Evolutionary conservation across 108 stramenopile genomes (phyloP).

Genomic region (Fistulifera pelliculosa): DNA sequence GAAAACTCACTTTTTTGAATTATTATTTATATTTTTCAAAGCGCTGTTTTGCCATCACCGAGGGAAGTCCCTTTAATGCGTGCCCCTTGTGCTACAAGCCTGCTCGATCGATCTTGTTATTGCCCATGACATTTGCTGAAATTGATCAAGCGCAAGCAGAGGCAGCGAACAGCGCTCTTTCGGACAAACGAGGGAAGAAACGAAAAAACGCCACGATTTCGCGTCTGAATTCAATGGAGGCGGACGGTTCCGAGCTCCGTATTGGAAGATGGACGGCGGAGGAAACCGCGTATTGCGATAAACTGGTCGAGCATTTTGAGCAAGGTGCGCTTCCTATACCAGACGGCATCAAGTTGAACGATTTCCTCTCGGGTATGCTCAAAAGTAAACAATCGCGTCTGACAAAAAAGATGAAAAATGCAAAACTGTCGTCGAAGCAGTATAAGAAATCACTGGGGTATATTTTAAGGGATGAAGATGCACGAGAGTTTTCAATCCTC

Average conservation of each 20-base stretch:
- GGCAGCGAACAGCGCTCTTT: conserved; percentile 29
- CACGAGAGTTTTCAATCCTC: conserved; percentile 49
- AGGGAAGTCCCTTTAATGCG: conserved; percentile 5
- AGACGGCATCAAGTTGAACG: conserved; percentile 74
- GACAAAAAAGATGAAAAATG: conserved; percentile 90
- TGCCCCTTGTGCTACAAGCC: conserved; percentile 28
- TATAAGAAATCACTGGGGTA: conserved; percentile 35
- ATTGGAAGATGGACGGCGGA: conserved; percentile 81
- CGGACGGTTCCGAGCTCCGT: conserved; percentile 30
- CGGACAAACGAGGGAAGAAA: conserved; percentile 41
- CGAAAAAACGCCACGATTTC: conserved; percentile 49
- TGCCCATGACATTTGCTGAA: conserved; percentile 46
- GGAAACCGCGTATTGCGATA: conserved; percentile 72
- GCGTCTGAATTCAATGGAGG: conserved; percentile 23
- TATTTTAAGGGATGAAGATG: conserved; percentile 36
- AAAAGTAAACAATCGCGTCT: conserved; percentile 79
- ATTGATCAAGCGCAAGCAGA: conserved; percentile 37
- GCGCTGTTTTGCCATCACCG: conserved; percentile 27
- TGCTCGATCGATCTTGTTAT: conserved; percentile 14
- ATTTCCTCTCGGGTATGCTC: conserved; percentile 70
- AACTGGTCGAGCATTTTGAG: conserved; percentile 68
- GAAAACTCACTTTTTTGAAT: neutral
- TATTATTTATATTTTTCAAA: conserved; percentile 11
- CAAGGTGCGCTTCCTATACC: conserved; percentile 55
- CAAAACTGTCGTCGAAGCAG: conserved; percentile 56